phyloP scores from a whole-genome alignment of 495 filamentous ascomycete species.

The Cercophora sp. region DNA sequence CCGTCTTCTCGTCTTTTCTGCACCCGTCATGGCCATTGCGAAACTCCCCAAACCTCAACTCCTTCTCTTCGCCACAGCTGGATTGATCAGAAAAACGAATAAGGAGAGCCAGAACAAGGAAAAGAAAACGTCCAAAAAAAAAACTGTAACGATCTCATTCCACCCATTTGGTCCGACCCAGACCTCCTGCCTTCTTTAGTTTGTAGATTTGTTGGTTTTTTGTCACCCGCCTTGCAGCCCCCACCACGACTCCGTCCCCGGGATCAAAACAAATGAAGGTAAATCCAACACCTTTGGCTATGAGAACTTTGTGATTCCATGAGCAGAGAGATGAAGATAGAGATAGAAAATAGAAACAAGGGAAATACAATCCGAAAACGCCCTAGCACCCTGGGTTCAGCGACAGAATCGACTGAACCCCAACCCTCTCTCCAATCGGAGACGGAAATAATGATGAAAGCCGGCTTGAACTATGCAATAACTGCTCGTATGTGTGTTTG shows the following conservation, averaged over 20 bases:
- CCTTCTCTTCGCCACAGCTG: not conserved
- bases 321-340: not conserved
- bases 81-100: not conserved
- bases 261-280: conserved; percentile 2
- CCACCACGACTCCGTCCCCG: too few relatives aligned
- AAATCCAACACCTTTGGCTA: conserved; percentile 15
- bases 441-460: conserved; percentile 4
- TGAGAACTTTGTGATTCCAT: not conserved
- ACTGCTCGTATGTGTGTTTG: conserved; percentile 2
- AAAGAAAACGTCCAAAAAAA: not conserved
- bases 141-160: too few relatives aligned
- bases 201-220: not conserved
- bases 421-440: conserved; percentile 7
- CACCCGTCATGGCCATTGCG: not conserved
- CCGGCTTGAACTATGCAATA: not conserved
- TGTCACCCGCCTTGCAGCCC: not conserved
- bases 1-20: not conserved
- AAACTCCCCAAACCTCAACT: not conserved
- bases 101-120: not conserved
- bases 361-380: not conserved
- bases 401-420: conserved; percentile 12
- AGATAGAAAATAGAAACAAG: conserved; percentile 9
- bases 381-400: not conserved
- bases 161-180: conserved; percentile 11
- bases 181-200: conserved; percentile 8